phyloP scores from a whole-genome alignment of 495 filamentous ascomycete genomes.

The Hypoxylon fragiforme region DNA sequence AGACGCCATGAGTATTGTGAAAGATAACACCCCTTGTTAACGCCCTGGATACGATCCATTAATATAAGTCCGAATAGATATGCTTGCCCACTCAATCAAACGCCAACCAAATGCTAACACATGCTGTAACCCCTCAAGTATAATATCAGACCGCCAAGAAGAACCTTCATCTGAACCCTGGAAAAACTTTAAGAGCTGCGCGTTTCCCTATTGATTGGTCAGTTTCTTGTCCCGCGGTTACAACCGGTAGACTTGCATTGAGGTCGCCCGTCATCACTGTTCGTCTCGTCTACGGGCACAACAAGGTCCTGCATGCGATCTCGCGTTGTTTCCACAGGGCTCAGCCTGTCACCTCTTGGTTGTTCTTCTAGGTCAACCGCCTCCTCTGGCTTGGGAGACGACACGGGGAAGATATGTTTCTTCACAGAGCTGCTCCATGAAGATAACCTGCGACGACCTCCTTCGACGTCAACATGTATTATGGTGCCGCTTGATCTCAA shows the following conservation, averaged over 20 bases:
- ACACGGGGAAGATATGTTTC: conserved; percentile 25
- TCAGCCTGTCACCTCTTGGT: conserved; percentile 10
- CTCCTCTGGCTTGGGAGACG: conserved; percentile 22
- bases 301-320: conserved; percentile 37
- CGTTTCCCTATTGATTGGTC: conserved; percentile 30
- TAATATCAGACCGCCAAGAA: background rate
- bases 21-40: conserved; percentile 9
- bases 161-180: conserved; percentile 27
- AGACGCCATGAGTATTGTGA: conserved; percentile 6
- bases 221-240: background rate
- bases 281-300: conserved; percentile 37
- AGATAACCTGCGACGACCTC: conserved; percentile 22
- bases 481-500: conserved; percentile 39
- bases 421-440: conserved; percentile 32
- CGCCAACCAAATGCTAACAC: conserved; percentile 27
- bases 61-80: conserved; percentile 13
- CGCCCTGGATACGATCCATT: conserved; percentile 3
- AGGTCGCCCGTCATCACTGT: conserved; percentile 38
- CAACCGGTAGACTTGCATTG: conserved; percentile 27
- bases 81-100: conserved; percentile 15
- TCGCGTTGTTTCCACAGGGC: conserved; percentile 15
- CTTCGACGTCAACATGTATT: conserved; percentile 28
- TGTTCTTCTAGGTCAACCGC: conserved; percentile 31
- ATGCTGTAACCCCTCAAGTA: conserved; percentile 10
- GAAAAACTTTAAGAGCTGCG: conserved; percentile 27